Evolutionary conservation across 257 asterid genomes (phyloP).

Genomic region (Lycium barbarum): DNA sequence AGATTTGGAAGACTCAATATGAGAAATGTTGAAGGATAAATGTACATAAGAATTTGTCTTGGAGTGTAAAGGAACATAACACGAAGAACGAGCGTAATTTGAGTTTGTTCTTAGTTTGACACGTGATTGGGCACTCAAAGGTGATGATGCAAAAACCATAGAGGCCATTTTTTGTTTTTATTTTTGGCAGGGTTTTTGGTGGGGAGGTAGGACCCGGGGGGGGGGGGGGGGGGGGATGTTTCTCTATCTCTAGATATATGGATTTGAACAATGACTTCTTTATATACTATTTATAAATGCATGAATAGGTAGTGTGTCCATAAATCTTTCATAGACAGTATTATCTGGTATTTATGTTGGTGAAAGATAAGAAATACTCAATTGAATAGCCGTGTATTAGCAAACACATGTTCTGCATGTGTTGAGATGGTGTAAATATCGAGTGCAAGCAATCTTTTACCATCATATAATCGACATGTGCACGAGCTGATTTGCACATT

Average conservation of each 20-base stretch:
- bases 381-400: neutral
- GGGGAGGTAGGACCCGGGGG: too few species aligned
- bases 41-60: neutral
- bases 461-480: neutral
- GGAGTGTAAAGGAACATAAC: neutral
- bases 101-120: conserved; percentile 20
- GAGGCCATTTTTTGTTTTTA: neutral
- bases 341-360: neutral
- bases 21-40: neutral
- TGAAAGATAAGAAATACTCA: neutral
- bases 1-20: conserved; percentile 1
- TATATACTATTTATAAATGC: neutral
- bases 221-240: neutral
- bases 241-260: neutral
- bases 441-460: rapidly evolving
- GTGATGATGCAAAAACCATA: conserved; percentile 15
- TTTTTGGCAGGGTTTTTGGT: neutral
- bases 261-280: neutral
- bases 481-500: neutral
- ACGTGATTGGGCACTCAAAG: neutral
- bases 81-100: neutral
- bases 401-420: neutral
- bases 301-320: neutral
- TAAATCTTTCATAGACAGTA: neutral
- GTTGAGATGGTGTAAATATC: neutral